Evolutionary conservation across 2,329 filamentous ascomycete species (phyloP).

Genomic region (Xylariaceae sp.): DNA sequence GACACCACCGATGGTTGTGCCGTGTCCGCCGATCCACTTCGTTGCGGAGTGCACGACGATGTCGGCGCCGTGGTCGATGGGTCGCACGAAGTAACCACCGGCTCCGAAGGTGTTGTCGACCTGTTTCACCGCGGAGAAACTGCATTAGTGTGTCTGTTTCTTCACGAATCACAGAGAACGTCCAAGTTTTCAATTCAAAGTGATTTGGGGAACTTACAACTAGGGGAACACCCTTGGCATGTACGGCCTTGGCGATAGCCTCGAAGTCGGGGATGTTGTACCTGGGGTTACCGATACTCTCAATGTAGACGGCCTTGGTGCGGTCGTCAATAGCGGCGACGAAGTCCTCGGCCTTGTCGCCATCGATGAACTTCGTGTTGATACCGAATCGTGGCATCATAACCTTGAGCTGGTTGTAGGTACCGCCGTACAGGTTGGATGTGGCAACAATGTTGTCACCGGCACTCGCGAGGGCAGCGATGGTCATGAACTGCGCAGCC

Average conservation of each 20-base stretch:
- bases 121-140: constrained; percentile 33
- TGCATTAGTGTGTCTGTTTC: constrained; percentile 1
- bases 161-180: neutral
- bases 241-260: constrained; percentile 75
- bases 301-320: constrained; percentile 87
- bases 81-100: constrained; percentile 80
- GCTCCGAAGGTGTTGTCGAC: constrained; percentile 96
- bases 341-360: constrained; percentile 75
- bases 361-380: constrained; percentile 77
- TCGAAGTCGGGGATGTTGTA: constrained; percentile 93
- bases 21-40: constrained; percentile 96
- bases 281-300: constrained; percentile 88
- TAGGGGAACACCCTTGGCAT: constrained; percentile 59
- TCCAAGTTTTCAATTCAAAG: neutral
- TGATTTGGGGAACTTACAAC: constrained; percentile 41
- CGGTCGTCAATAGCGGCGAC: constrained; percentile 80
- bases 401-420: constrained; percentile 97
- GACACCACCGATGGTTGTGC: constrained; percentile 83
- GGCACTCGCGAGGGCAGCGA: constrained; percentile 74
- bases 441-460: constrained; percentile 94
- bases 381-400: constrained; percentile 83
- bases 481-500: constrained; percentile 85
- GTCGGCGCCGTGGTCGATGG: constrained; percentile 86
- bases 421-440: constrained; percentile 86
- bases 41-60: constrained; percentile 93